Percentiles rank a stretch among this genome's conserved stretches.
Conservation (phyloP, 257 asterid species). For the Lithospermum erythrorhizon region DNA sequence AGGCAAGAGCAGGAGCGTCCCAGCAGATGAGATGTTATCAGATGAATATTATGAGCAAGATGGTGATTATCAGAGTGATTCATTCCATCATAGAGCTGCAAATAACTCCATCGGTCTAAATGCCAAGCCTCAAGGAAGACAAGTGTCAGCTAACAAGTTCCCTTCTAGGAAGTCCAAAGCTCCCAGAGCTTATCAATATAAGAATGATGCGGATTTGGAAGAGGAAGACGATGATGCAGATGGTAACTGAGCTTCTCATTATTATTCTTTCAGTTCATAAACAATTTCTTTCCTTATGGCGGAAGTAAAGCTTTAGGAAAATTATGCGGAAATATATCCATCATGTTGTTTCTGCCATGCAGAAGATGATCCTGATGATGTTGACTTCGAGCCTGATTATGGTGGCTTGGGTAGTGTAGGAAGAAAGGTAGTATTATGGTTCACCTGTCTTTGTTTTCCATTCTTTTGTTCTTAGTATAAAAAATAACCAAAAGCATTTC, state of each 20-base stretch:
- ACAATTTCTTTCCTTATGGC: not conserved
- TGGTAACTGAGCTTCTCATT: slow-evolving; percentile 16
- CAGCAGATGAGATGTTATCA: slow-evolving; percentile 87
- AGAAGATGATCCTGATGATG: slow-evolving; percentile 96
- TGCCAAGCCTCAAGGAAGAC: slow-evolving; percentile 39
- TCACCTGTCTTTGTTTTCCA: not conserved
- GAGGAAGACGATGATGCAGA: slow-evolving; percentile 47
- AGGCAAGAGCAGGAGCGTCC: slow-evolving; percentile 50
- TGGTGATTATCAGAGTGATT: slow-evolving; percentile 70
- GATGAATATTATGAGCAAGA: slow-evolving; percentile 99
- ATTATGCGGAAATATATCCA: not conserved
- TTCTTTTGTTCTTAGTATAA: not conserved
- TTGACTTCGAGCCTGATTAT: slow-evolving; percentile 78
- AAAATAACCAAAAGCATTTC: not conserved
- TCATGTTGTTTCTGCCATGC: slow-evolving; percentile 13
- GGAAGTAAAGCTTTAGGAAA: not conserved
- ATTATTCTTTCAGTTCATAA: not conserved
- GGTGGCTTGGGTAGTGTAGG: slow-evolving; percentile 46
- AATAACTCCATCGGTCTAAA: slow-evolving; percentile 44
- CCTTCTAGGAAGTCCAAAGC: slow-evolving; percentile 45
- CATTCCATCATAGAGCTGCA: slow-evolving; percentile 40
- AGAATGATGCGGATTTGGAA: slow-evolving; percentile 42
- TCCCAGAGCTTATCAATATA: slow-evolving; percentile 36
- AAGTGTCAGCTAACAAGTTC: slow-evolving; percentile 28
- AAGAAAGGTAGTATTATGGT: slow-evolving; percentile 45